Base-by-base conservation (phyloP, 2,329 filamentous ascomycete species). In the Trichophaea hybrida region DNA sequence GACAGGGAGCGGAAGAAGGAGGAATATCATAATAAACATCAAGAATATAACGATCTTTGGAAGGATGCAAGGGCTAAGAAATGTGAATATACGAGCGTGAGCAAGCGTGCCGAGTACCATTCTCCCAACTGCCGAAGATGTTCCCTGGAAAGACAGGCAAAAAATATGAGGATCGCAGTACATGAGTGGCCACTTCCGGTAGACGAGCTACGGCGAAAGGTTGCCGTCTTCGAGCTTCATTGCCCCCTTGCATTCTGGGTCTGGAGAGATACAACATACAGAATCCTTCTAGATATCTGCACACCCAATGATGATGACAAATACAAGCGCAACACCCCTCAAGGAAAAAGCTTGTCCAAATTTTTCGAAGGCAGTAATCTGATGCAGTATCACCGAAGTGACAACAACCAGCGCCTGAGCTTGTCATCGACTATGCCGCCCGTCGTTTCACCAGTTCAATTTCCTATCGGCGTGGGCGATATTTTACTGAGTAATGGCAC, bases 111-210 rank as follows among this genome's bases (percentile, higher is more conserved):
- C 10, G 38, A 15, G 2, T 1, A 43, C 10, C 15, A 57, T 55
- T 43, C 38, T 48, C 4, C 7, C 17, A 32, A 38, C 17, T 66
- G 64, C 31, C 5, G 48, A 2, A 65, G 71, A 56, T 81, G 77
- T 64, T 1, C 1, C 0, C 61, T 71, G 0, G 48, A 63, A 2
- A 3, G 4, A 0, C 1, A 68, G 13, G 77, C 78, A 0, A 51
- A 71, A 0, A 1, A 2, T 0, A 59, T 84, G 0, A 43, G 32
- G 0, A 81, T 84, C 6, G 0, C 46, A 0, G 67, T 79, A 6
- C 72, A 80, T 63, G 80, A 84, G 65, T 82, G 78, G 78, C 80
- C 80, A 0, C 69, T 83, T 0, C 75, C 79, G 0, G 4, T 4
- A 15, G 38, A 43, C n/a, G 38, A 43, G n/a, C 38, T 43, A 15